phyloP scores from a whole-genome alignment of 2,329 filamentous ascomycete species.

The Fusarium sp. region DNA sequence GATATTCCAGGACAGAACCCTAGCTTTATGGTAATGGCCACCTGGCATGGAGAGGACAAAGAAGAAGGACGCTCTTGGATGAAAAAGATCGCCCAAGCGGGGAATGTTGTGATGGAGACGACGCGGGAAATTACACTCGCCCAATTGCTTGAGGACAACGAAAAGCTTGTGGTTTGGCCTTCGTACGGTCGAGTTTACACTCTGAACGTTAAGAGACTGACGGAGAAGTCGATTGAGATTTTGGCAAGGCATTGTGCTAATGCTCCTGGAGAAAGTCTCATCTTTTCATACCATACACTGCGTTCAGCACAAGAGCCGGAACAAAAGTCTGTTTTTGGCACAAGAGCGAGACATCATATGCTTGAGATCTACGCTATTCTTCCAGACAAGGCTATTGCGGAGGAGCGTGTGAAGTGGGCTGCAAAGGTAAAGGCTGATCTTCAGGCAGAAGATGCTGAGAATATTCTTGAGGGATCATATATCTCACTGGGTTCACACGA shows the following conservation, averaged over 20 bases:
- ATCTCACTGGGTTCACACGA: background rate
- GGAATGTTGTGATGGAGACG: background rate
- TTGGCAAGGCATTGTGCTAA: background rate
- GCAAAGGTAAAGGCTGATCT: background rate
- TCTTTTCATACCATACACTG: slow-evolving; percentile 5
- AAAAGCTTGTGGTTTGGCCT: background rate
- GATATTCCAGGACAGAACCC: background rate
- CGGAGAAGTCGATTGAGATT: rapidly evolving
- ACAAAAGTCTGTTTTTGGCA: background rate
- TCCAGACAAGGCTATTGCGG: rapidly evolving
- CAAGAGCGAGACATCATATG: background rate
- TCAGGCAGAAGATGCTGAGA: background rate
- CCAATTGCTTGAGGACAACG: background rate
- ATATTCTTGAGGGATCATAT: slow-evolving; percentile 6
- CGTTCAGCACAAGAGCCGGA: background rate
- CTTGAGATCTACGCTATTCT: slow-evolving; percentile 14
- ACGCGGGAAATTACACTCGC: background rate
- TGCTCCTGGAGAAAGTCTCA: background rate
- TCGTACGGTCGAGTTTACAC: slow-evolving; percentile 3
- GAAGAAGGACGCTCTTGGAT: background rate
- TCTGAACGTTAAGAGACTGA: background rate
- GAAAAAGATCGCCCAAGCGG: background rate
- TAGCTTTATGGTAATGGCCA: background rate
- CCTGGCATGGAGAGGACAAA: background rate
- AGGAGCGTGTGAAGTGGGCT: slow-evolving; percentile 1